Conservation (phyloP, 2,329 filamentous ascomycete species). For the Beauveria caledonica region DNA sequence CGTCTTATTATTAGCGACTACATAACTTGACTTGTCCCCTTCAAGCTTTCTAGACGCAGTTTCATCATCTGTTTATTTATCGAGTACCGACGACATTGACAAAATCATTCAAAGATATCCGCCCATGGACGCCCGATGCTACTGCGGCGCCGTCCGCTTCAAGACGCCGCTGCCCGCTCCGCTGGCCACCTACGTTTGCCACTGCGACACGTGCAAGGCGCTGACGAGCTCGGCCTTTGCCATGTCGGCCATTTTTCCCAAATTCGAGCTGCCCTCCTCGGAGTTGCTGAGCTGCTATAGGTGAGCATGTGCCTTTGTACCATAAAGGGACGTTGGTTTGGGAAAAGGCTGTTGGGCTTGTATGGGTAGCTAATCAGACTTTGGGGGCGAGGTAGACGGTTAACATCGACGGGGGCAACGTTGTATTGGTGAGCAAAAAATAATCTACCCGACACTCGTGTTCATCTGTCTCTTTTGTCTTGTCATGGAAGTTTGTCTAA, state of each 20-base stretch:
- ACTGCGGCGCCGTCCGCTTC: slow-evolving; percentile 57
- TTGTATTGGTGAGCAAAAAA: slow-evolving; percentile 44
- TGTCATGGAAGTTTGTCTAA: not conserved
- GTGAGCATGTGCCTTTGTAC: slow-evolving; percentile 28
- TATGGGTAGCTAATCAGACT: not conserved
- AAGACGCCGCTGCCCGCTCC: slow-evolving; percentile 52
- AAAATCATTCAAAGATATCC: not conserved
- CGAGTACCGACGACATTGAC: no score
- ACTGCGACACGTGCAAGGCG: slow-evolving; percentile 57
- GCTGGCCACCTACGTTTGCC: slow-evolving; percentile 61
- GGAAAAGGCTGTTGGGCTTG: not conserved
- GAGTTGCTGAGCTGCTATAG: slow-evolving; percentile 45
- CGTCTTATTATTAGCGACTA: no score
- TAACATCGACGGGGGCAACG: slow-evolving; percentile 46
- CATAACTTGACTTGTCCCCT: no score
- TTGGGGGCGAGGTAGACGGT: slow-evolving; percentile 34
- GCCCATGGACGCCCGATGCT: slow-evolving; percentile 51
- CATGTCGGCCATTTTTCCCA: slow-evolving; percentile 60
- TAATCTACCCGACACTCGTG: not conserved
- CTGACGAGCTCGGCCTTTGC: slow-evolving; percentile 61
- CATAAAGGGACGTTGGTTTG: no score
- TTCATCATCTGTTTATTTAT: no score
- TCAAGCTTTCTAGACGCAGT: no score
- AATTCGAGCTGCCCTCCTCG: slow-evolving; percentile 47
- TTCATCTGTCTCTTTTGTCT: not conserved